These are phyloP conservation scores for Endotrypanum monterogeii DNA, from an alignment of 208 protist species.

Conservation along the genomic window DNA sequence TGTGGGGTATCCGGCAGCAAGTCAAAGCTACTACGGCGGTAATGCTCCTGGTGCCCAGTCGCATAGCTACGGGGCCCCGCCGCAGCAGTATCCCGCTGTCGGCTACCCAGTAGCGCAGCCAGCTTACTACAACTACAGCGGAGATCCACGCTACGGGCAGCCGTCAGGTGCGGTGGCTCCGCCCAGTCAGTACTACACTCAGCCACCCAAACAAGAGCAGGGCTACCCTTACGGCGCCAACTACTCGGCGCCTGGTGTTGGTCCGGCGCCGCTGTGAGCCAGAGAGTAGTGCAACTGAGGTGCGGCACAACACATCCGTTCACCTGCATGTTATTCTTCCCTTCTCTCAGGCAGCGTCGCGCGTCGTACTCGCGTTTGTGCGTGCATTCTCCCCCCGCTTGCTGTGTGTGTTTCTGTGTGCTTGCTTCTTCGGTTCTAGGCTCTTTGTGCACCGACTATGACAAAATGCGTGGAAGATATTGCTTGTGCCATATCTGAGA, in stretches of 20 bases:
- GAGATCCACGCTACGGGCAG: constrained; percentile 10
- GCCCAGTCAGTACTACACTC: constrained; percentile 3
- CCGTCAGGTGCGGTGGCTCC: background rate
- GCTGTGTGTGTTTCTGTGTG: too few relatives aligned
- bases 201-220: background rate
- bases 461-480: too few relatives aligned
- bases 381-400: too few relatives aligned
- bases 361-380: too few relatives aligned
- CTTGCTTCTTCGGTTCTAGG: too few relatives aligned
- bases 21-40: constrained; percentile 10
- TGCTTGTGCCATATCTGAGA: too few relatives aligned
- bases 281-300: background rate
- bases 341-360: too few relatives aligned
- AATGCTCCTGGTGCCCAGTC: background rate
- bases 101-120: constrained; percentile 27
- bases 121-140: constrained; percentile 36
- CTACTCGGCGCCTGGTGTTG: background rate
- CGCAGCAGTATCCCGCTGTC: constrained; percentile 13
- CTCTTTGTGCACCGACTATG: too few relatives aligned
- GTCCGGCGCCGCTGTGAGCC: constrained; percentile 4
- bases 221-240: background rate
- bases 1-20: background rate
- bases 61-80: constrained; percentile 23
- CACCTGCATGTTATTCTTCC: background rate
- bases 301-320: background rate